These are phyloP conservation scores for Termitomyces sp. DNA, from an alignment of 1,284 basidiomycete species.

Conservation along the genomic window DNA sequence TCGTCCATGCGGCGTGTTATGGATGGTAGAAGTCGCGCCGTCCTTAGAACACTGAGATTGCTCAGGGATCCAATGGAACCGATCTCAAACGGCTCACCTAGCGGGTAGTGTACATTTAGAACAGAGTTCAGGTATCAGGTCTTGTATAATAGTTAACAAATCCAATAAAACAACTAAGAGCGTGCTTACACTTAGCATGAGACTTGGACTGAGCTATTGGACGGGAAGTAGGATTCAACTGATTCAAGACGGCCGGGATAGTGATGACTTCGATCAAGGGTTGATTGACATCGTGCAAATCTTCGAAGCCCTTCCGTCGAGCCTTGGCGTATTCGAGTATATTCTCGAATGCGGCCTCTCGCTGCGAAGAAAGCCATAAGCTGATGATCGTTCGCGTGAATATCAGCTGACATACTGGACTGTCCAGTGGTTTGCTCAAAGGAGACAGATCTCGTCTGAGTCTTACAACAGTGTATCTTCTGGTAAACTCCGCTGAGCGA, in stretches of 20 bases:
- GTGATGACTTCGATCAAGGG: slow-evolving; percentile 65
- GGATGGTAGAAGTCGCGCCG: slow-evolving; percentile 65
- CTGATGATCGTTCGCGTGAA: slow-evolving; percentile 5
- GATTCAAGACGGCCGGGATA: slow-evolving; percentile 46
- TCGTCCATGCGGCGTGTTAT: slow-evolving; percentile 67
- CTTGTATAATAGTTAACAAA: slow-evolving; percentile 29
- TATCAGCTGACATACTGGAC: slow-evolving; percentile 45
- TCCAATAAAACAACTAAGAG: slow-evolving; percentile 19
- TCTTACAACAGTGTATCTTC: slow-evolving; percentile 52
- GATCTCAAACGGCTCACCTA: slow-evolving; percentile 40
- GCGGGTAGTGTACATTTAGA: slow-evolving; percentile 67
- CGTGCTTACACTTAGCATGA: slow-evolving; percentile 47
- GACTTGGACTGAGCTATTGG: slow-evolving; percentile 31
- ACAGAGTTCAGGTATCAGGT: slow-evolving; percentile 74
- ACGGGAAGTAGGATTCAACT: slow-evolving; percentile 45
- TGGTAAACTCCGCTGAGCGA: slow-evolving; percentile 69
- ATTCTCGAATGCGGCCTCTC: slow-evolving; percentile 50
- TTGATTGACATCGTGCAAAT: slow-evolving; percentile 57
- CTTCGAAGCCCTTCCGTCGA: slow-evolving; percentile 54
- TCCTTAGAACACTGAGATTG: slow-evolving; percentile 52
- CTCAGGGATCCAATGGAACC: background rate
- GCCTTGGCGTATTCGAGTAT: slow-evolving; percentile 62
- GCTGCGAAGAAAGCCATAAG: slow-evolving; percentile 30
- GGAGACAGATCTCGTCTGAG: slow-evolving; percentile 66
- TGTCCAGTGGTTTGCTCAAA: slow-evolving; percentile 61